Evolutionary conservation across 139 green algal species (phyloP).

Genomic region (Parachlorella kessleri): DNA sequence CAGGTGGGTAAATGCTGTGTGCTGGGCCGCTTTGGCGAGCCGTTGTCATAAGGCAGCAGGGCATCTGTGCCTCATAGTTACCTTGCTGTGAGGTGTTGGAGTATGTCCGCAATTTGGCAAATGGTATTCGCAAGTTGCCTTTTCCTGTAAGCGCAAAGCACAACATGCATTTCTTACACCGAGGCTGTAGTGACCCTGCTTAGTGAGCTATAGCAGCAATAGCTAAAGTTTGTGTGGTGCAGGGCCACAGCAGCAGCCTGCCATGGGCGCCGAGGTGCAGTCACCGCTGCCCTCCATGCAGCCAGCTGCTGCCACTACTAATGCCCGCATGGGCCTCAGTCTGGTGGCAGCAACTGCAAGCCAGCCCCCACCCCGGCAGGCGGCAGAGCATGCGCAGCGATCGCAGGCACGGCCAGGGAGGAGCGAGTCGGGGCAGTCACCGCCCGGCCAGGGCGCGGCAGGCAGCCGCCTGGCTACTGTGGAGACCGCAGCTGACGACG

Average conservation of each 20-base stretch:
- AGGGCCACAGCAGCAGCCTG: too few relatives aligned
- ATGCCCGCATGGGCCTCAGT: background rate
- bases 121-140: background rate
- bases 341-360: background rate
- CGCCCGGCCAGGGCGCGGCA: background rate
- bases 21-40: background rate
- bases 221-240: too few relatives aligned
- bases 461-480: background rate
- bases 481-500: background rate
- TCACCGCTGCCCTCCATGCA: background rate
- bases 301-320: background rate
- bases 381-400: too few relatives aligned
- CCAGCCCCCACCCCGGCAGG: background rate
- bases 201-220: too few relatives aligned
- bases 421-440: background rate
- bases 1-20: background rate
- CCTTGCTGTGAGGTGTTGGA: background rate
- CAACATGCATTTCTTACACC: too few relatives aligned
- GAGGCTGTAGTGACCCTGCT: too few relatives aligned
- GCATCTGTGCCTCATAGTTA: background rate
- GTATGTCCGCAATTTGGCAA: background rate
- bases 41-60: background rate
- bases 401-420: background rate
- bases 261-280: background rate
- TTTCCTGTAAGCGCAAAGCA: too few relatives aligned